Evolutionary conservation across 139 green algal genomes (phyloP).

Genomic region (Tetraselmis striata): DNA sequence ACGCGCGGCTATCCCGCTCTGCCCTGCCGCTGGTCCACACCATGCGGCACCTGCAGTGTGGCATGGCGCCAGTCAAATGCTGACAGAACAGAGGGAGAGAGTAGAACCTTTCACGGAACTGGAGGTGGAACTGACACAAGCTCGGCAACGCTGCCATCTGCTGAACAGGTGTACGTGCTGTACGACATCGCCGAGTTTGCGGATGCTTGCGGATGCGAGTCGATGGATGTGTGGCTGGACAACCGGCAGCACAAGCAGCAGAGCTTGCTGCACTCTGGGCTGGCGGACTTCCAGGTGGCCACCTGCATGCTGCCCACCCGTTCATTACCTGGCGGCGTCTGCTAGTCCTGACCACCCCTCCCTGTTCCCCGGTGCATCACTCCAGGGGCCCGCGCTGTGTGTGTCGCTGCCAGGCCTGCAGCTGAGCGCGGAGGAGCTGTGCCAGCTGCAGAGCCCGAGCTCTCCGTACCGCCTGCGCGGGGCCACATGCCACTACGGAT

Average conservation of each 20-base stretch:
- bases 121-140: too few species aligned
- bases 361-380: too few species aligned
- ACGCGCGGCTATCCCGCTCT: too few species aligned
- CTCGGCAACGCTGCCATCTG: too few species aligned
- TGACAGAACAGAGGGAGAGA: too few species aligned
- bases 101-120: too few species aligned
- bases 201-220: slow-evolving; percentile 27
- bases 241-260: slow-evolving; percentile 26
- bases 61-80: too few species aligned
- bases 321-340: too few species aligned
- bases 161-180: slow-evolving; percentile 28
- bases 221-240: slow-evolving; percentile 45
- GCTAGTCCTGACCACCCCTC: too few species aligned
- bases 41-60: too few species aligned
- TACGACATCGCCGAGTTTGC: slow-evolving; percentile 49
- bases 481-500: slow-evolving; percentile 23
- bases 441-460: slow-evolving; percentile 19
- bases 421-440: slow-evolving; percentile 36
- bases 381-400: slow-evolving; percentile 50
- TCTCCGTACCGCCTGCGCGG: slow-evolving; percentile 16
- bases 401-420: slow-evolving; percentile 33
- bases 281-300: slow-evolving; percentile 47
- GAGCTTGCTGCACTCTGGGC: slow-evolving; percentile 49
- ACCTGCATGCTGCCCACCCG: too few species aligned
- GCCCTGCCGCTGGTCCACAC: too few species aligned